Evolutionary conservation across 495 filamentous ascomycete genomes (phyloP), one percentile per base, ranked within the genome.

Genomic region (Symbiotaphrina buchneri): DNA sequence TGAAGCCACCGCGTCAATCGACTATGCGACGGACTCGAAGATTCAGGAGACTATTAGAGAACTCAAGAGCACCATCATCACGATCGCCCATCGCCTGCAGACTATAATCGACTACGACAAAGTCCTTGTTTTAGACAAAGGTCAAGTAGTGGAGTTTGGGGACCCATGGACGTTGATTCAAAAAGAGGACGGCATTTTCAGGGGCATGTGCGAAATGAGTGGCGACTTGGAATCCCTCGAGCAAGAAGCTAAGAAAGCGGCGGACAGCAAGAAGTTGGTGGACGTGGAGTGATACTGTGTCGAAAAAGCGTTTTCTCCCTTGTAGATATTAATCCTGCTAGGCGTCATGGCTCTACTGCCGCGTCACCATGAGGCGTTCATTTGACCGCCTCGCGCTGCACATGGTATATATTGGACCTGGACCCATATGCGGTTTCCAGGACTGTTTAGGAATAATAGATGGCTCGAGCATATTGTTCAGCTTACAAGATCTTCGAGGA

Each of bases 71-170:
- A 99, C 90, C 7, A 91, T 90, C 47, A 83, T 91, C 45, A 95
- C 90, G 0, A 95, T 99, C 41, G 90, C 90, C n/a, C 90, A 99
- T 50, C 72, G 90, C 8, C 60, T 99, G 34, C 81, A 93, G 40
- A 95, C 85, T 0, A 92, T 99, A 42, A 79, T 82, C 28, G 90
- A 95, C 45, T 95, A 95, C 45, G 85, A 95, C 54, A 93, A 91
- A 58, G 87, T 99, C n/a, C 59, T 95, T 4, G 83, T 95, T 8
- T 59, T 99, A 17, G 90, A 99, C 42, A 79, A 83, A 43, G 90
- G 90, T 17, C 48, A 56, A 21, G 75, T 99, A 11, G 61, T 87
- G 13, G 85, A 99, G 52, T 95, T 63, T 47, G 90, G 74, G 23
- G 71, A 85, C 40, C 90, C 90, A 11, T 76, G 76, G 56, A 68